A percentile compares a stretch with the other conserved stretches of the same genome.
phyloP scores from a whole-genome alignment of 1,139 yeast genomes.

The Zygosaccharomyces pseudobailii region DNA sequence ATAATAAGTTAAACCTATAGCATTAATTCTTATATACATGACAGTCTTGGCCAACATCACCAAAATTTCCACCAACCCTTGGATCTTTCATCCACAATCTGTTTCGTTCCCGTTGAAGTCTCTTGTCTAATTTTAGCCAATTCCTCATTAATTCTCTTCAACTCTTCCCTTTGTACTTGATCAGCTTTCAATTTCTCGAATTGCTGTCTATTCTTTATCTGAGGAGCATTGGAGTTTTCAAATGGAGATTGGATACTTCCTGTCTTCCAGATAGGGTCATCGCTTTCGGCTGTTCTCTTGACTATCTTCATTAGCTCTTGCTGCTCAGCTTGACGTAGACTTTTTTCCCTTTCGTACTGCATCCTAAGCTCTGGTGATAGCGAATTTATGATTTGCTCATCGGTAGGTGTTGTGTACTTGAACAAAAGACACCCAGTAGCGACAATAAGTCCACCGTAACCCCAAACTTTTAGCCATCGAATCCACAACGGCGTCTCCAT shows the following conservation, averaged over 20 bases:
- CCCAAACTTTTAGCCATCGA: constrained; percentile 59
- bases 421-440: constrained; percentile 63
- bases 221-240: constrained; percentile 41
- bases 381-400: constrained; percentile 65
- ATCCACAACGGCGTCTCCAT: constrained; percentile 46
- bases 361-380: constrained; percentile 81
- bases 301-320: constrained; percentile 63
- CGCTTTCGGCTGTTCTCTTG: constrained; percentile 53
- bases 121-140: constrained; percentile 34
- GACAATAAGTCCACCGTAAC: constrained; percentile 56
- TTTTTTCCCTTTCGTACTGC: constrained; percentile 65
- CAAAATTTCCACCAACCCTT: constrained; percentile 33
- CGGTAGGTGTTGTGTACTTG: constrained; percentile 76
- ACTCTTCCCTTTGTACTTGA: constrained; percentile 42
- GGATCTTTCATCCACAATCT: constrained; percentile 36
- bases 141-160: constrained; percentile 44
- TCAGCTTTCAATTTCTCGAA: constrained; percentile 48
- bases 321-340: constrained; percentile 60
- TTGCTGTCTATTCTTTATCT: constrained; percentile 39
- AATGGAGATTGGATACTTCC: constrained; percentile 64
- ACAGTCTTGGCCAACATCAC: constrained; percentile 11
- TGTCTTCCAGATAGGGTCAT: constrained; percentile 78
- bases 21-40: constrained; percentile 4
- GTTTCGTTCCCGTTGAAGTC: constrained; percentile 37
- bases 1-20: constrained; percentile 4